phyloP scores from a whole-genome alignment of 2,329 filamentous ascomycete species.

The Aspergillus calidoustus region DNA sequence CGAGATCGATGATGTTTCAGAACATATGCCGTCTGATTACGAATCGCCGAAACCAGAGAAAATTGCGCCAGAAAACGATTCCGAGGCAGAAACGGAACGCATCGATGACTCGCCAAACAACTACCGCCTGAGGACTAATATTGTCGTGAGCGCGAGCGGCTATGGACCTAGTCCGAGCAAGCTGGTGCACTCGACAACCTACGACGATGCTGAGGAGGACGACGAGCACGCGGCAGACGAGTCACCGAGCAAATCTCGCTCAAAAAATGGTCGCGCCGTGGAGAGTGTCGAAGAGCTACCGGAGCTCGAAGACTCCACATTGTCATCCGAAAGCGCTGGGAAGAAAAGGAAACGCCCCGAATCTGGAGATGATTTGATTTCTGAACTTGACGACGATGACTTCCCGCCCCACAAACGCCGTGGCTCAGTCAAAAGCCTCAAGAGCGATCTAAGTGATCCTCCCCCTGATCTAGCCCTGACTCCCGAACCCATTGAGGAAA shows the following conservation, averaged over 20 bases:
- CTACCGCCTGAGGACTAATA: conserved; percentile 62
- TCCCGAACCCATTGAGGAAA: conserved; percentile 42
- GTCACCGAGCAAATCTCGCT: conserved; percentile 46
- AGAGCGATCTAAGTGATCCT: conserved; percentile 43
- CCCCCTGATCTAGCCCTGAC: conserved; percentile 39
- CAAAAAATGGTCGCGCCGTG: conserved; percentile 37
- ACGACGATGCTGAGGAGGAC: conserved; percentile 55
- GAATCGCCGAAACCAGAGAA: conserved; percentile 56
- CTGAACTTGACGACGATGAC: conserved; percentile 44
- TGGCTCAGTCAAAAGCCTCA: conserved; percentile 43
- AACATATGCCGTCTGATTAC: conserved; percentile 65
- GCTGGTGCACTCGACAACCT: conserved; percentile 63
- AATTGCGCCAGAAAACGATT: conserved; percentile 67
- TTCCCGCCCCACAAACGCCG: conserved; percentile 48
- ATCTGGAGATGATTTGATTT: conserved; percentile 40
- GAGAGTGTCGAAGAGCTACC: conserved; percentile 28
- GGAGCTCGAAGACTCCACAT: conserved; percentile 32
- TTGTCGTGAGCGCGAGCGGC: conserved; percentile 62
- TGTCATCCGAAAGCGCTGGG: conserved; percentile 35
- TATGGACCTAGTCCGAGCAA: conserved; percentile 76
- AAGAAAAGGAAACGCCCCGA: conserved; percentile 49
- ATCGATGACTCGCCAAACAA: conserved; percentile 85
- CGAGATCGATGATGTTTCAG: conserved; percentile 82
- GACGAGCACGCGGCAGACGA: conserved; percentile 51
- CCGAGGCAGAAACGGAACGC: conserved; percentile 93